These are phyloP conservation scores for Eleusine coracana DNA, from an alignment of 176 grass and related monocot species.

Conservation along the genomic window DNA sequence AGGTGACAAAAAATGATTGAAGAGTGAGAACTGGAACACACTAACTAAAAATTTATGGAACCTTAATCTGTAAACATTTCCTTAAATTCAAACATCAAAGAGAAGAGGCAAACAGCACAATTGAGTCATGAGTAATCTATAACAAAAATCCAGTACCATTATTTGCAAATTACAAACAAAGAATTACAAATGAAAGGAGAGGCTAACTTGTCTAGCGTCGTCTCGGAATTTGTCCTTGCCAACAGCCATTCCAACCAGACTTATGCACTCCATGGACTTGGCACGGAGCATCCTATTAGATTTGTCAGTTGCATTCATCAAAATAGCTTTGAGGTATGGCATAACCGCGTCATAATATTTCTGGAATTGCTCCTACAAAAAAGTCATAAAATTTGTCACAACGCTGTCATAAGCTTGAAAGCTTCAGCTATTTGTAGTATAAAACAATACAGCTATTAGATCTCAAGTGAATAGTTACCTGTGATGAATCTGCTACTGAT, in stretches of 20 bases:
- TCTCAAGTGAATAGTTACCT: slow-evolving; percentile 52
- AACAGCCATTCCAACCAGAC: slow-evolving; percentile 98
- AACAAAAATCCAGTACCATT: background rate
- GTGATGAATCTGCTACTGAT: slow-evolving; percentile 98
- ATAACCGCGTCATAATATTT: slow-evolving; percentile 99
- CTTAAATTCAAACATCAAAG: background rate
- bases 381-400: slow-evolving; percentile 13
- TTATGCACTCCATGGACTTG: slow-evolving; percentile 99
- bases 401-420: slow-evolving; percentile 18
- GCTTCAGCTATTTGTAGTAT: background rate
- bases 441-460: slow-evolving; percentile 6
- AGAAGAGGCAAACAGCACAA: slow-evolving; percentile 15
- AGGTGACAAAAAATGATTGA: background rate
- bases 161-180: background rate
- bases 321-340: slow-evolving; percentile 96
- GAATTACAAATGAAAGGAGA: slow-evolving; percentile 19
- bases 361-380: slow-evolving; percentile 83
- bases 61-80: background rate
- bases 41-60: background rate
- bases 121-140: background rate
- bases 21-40: background rate
- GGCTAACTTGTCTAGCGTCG: slow-evolving; percentile 84
- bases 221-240: slow-evolving; percentile 99
- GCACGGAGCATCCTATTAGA: slow-evolving; percentile 98
- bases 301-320: slow-evolving; percentile 98